phyloP scores from a whole-genome alignment of 1,284 basidiomycete genomes.

The Xerocomus amazonicus region DNA sequence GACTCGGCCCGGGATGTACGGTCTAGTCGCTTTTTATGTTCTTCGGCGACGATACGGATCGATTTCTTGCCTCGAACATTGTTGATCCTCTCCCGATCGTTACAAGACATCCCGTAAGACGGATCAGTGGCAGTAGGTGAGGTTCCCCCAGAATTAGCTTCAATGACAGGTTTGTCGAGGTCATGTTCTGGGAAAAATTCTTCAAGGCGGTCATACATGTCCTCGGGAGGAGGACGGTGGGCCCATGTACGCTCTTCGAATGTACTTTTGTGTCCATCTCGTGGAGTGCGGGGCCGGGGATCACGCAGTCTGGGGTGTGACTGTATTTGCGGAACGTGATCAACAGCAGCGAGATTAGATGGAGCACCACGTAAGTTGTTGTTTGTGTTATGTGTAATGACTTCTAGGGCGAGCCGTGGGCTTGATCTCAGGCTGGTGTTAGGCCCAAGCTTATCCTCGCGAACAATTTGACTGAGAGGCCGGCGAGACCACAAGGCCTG shows the following conservation, averaged over 20 bases:
- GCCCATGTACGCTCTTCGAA: slow-evolving; percentile 75
- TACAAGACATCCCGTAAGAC: slow-evolving; percentile 35
- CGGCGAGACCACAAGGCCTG: slow-evolving; percentile 32
- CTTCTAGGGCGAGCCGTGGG: slow-evolving; percentile 32
- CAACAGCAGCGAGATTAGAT: slow-evolving; percentile 15
- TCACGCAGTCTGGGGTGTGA: slow-evolving; percentile 20
- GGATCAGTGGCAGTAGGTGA: slow-evolving; percentile 72
- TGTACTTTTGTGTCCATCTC: slow-evolving; percentile 45
- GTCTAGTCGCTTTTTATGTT: slow-evolving; percentile 68
- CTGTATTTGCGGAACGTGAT: slow-evolving; percentile 21
- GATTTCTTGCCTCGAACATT: slow-evolving; percentile 69
- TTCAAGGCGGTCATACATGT: slow-evolving; percentile 90
- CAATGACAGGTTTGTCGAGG: slow-evolving; percentile 93
- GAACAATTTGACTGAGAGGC: slow-evolving; percentile 29
- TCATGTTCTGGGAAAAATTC: slow-evolving; percentile 97
- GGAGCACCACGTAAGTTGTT: slow-evolving; percentile 18
- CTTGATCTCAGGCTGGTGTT: slow-evolving; percentile 16
- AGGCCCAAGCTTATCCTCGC: slow-evolving; percentile 17
- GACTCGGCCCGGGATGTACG: slow-evolving; percentile 52
- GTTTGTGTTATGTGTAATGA: slow-evolving; percentile 26
- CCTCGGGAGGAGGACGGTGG: slow-evolving; percentile 88
- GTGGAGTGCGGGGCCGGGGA: slow-evolving; percentile 22
- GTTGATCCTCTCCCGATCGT: slow-evolving; percentile 41
- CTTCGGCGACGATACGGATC: slow-evolving; percentile 88
- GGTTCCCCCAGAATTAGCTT: slow-evolving; percentile 73